These are phyloP conservation scores for Deinandra increscens DNA, from an alignment of 129 eudicot species.

Conservation along the genomic window DNA sequence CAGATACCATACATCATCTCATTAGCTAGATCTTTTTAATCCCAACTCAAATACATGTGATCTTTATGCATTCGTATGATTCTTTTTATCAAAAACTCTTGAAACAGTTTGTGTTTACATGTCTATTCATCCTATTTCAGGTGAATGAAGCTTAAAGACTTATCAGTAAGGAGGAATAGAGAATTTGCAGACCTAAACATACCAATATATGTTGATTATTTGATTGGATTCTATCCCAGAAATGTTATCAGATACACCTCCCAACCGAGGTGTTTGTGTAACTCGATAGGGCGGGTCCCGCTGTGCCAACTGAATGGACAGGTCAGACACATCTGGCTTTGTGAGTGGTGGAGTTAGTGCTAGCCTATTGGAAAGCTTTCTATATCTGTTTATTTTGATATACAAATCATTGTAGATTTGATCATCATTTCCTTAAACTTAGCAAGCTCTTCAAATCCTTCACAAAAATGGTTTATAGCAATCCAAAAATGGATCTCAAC, in stretches of 20 bases:
- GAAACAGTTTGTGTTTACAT: constrained; percentile 16
- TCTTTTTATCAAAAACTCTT: not conserved
- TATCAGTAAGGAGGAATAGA: constrained; percentile 36
- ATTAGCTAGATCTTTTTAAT: not conserved
- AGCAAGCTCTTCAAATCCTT: constrained; percentile 12
- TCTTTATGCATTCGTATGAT: not conserved
- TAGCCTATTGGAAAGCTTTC: constrained; percentile 35
- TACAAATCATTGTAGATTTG: constrained; percentile 31
- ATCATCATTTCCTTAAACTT: not conserved
- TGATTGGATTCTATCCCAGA: constrained; percentile 43
- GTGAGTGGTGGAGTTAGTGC: constrained; percentile 83
- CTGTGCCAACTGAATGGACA: constrained; percentile 54
- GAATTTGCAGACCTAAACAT: constrained; percentile 23
- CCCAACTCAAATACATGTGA: not conserved
- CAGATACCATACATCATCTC: constrained; percentile 2
- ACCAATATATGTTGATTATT: constrained; percentile 24
- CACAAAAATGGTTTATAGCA: constrained; percentile 36
- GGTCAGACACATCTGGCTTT: constrained; percentile 88
- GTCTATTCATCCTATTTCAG: constrained; percentile 34
- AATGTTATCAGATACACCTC: constrained; percentile 34
- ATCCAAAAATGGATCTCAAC: constrained; percentile 50
- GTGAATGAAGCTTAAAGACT: constrained; percentile 55
- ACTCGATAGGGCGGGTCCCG: constrained; percentile 7
- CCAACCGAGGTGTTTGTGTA: constrained; percentile 1
- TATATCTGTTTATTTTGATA: constrained; percentile 46